Conservation (phyloP, 352 stramenopile species). For the Pythium oligandrum region DNA sequence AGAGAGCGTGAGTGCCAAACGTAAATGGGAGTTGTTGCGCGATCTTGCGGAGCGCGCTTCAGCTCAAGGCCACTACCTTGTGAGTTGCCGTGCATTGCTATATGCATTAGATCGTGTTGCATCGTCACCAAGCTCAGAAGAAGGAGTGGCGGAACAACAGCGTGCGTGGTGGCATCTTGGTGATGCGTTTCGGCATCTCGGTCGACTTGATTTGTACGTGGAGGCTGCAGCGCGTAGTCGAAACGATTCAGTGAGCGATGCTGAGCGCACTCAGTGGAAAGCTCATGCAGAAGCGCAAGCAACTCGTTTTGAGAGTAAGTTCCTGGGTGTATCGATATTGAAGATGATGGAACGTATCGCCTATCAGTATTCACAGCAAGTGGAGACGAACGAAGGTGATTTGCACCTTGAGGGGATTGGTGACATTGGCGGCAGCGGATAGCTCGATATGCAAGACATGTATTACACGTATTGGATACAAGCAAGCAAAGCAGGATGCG, state of each 20-base stretch:
- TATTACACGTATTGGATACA: no score
- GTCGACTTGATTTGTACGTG: slow-evolving; percentile 44
- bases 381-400: background rate
- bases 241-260: background rate
- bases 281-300: slow-evolving; percentile 13
- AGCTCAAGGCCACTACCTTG: slow-evolving; percentile 46
- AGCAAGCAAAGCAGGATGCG: no score
- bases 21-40: slow-evolving; percentile 50
- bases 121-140: background rate
- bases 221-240: slow-evolving; percentile 29
- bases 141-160: slow-evolving; percentile 8
- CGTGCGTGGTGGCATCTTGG: slow-evolving; percentile 48
- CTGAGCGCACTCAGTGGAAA: slow-evolving; percentile 13
- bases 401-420: background rate
- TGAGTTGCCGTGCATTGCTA: slow-evolving; percentile 35
- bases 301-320: slow-evolving; percentile 24
- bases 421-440: no score
- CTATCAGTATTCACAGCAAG: no score
- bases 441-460: no score
- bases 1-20: background rate
- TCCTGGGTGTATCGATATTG: slow-evolving; percentile 13
- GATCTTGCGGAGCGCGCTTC: slow-evolving; percentile 41
- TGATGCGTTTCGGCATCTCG: slow-evolving; percentile 59
- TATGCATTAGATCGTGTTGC: slow-evolving; percentile 35
- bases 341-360: slow-evolving; percentile 3